Base-by-base conservation (phyloP, 169 alveolate genomes). In the Cyclospora cayetanensis region DNA sequence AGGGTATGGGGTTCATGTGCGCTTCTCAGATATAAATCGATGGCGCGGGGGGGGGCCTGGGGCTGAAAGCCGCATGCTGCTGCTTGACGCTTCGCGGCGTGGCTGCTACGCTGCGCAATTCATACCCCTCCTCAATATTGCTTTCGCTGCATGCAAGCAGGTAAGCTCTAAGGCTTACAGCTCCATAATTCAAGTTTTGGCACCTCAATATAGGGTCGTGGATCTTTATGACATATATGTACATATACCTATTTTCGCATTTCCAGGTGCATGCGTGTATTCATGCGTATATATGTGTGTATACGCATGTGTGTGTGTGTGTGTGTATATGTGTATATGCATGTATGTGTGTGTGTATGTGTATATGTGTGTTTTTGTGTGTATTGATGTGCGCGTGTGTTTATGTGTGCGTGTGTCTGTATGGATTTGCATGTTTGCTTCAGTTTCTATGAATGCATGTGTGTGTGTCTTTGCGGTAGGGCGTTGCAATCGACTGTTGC, bases 401-500 rank as follows among this genome's bases (percentile, higher is more conserved):
- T 11, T 50, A 18, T 11, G 18, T 50, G 60, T 50, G 18, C 18
- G 60, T 18, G 60, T 50, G 60, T 50, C 9, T 50, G 25, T 50
- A 50, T 50, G 25, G 9, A 50, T 50, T 18, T 50, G 18, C 18
- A 9, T 50, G 60, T 50, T 18, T 50, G 18, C 18, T 18, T 50
- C 25, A 11, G 60, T 50, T 11, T 50, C 60, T 50, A 50, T 50
- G 60, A 11, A 50, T 50, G 25, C 18, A 50, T 18, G 60, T 50
- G 18, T 50, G 18, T 50, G 60, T 50, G 25, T 50, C 25, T 50
- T 9, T 50, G 60, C 18, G 60, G 41, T 76, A 82, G 90, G 29
- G 29, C 22, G 31, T 82, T 25, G 63, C 52, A 35, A 39, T 82
- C 34, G 90, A 82, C 79, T 60, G 82, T 60, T 82, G 90, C 29